These are phyloP conservation scores for Calophaca sinica DNA, from an alignment of 306 rosid species.

Conservation along the genomic window DNA sequence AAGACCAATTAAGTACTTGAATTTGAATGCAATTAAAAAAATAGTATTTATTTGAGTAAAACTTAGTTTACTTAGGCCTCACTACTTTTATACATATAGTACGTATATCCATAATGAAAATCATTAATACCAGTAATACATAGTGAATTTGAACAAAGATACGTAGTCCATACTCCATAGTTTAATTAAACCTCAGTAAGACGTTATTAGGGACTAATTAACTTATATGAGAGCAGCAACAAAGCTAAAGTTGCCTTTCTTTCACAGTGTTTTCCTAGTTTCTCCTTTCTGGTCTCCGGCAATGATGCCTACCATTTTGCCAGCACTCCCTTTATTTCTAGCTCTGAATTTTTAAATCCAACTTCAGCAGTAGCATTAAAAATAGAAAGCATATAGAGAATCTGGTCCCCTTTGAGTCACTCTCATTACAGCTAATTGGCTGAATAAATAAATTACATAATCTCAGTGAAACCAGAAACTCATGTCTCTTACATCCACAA, in stretches of 20 bases:
- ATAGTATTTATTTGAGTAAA: slow-evolving; percentile 23
- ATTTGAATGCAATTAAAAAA: slow-evolving; percentile 19
- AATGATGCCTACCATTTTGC: slow-evolving; percentile 66
- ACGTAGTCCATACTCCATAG: background rate
- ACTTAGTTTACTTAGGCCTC: slow-evolving; percentile 9
- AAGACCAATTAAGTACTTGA: background rate
- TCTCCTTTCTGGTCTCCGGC: slow-evolving; percentile 57
- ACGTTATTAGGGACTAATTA: background rate
- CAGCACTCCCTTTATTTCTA: slow-evolving; percentile 47
- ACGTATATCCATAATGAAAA: slow-evolving; percentile 17
- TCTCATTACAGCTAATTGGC: slow-evolving; percentile 49
- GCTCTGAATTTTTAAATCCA: slow-evolving; percentile 43
- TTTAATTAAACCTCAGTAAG: background rate
- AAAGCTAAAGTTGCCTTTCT: slow-evolving; percentile 45
- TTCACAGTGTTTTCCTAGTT: slow-evolving; percentile 36
- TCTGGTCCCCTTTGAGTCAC: slow-evolving; percentile 52
- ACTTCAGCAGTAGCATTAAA: slow-evolving; percentile 27
- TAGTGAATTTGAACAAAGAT: slow-evolving; percentile 29
- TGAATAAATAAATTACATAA: slow-evolving; percentile 35
- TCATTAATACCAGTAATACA: slow-evolving; percentile 25
- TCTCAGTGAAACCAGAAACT: slow-evolving; percentile 47
- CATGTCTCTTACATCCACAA: slow-evolving; percentile 43
- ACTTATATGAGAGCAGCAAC: slow-evolving; percentile 23
- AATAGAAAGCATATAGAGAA: slow-evolving; percentile 45
- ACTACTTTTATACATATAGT: background rate